phyloP scores from a whole-genome alignment of 306 rosid species.

The Sechiopsis laciniata region DNA sequence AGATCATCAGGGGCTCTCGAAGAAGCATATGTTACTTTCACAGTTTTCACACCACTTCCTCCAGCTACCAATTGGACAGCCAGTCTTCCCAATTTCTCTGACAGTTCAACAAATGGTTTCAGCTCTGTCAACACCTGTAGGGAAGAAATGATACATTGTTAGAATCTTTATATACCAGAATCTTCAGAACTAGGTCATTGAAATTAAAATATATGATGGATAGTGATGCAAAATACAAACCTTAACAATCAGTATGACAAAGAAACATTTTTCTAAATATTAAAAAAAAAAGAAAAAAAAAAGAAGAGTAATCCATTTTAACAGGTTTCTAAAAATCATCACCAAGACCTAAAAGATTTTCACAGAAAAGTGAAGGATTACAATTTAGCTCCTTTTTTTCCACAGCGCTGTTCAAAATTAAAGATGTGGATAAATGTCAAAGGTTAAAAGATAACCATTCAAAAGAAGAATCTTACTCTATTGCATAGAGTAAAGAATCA shows the following conservation, averaged over 20 bases:
- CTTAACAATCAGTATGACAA: background rate
- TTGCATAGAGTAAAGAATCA: background rate
- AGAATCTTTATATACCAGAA: background rate
- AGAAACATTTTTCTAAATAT: background rate
- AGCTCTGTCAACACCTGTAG: slow-evolving; percentile 73
- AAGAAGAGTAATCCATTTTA: background rate
- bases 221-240: background rate
- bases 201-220: background rate
- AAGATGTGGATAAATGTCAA: background rate
- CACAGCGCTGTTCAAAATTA: background rate
- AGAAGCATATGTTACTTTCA: slow-evolving; percentile 80
- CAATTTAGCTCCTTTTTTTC: background rate
- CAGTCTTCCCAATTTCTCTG: slow-evolving; percentile 89
- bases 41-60: slow-evolving; percentile 90
- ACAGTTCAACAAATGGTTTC: slow-evolving; percentile 83
- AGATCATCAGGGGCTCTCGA: slow-evolving; percentile 94
- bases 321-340: background rate
- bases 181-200: background rate
- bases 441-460: background rate
- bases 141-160: background rate
- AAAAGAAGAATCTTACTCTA: background rate
- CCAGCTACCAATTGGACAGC: slow-evolving; percentile 97
- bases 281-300: too few species aligned
- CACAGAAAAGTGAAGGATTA: background rate
- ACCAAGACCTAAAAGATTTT: background rate